Conservation (phyloP, 257 asterid species). For the Voacanga thouarsii region DNA sequence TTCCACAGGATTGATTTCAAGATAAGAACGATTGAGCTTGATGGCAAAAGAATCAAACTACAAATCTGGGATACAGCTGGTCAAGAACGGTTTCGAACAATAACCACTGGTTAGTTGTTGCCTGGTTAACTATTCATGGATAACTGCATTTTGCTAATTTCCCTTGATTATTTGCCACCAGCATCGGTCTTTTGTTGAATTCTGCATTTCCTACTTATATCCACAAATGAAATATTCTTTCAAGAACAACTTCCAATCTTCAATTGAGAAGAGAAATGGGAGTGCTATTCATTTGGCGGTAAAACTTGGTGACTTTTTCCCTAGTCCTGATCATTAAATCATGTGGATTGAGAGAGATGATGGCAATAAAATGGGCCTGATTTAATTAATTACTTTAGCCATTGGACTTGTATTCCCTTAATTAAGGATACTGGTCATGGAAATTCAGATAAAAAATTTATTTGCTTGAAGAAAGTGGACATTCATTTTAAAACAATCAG, state of each 20-base stretch:
- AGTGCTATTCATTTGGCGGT: not conserved
- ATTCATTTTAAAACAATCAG: not conserved
- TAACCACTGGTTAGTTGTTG: constrained; percentile 32
- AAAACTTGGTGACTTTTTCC: not conserved
- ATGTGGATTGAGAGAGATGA: not conserved
- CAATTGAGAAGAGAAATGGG: not conserved
- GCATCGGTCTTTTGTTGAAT: too few relatives aligned
- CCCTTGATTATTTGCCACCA: not conserved
- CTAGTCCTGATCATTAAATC: not conserved
- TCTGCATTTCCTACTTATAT: not conserved
- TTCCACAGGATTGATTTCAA: constrained; percentile 30
- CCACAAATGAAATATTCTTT: not conserved
- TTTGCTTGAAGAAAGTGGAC: not conserved
- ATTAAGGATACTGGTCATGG: not conserved
- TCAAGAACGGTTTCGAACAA: constrained; percentile 42
- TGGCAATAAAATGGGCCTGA: not conserved
- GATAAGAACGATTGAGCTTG: constrained; percentile 43
- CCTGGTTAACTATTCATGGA: not conserved
- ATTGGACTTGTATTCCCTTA: not conserved
- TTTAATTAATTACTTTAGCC: not conserved
- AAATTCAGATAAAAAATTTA: not conserved
- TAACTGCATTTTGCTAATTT: not conserved
- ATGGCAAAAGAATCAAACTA: constrained; percentile 38
- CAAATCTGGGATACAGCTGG: constrained; percentile 49
- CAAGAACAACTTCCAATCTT: not conserved